A percentile compares a stretch with the other conserved stretches of the same genome.
Evolutionary conservation across 2,329 filamentous ascomycete species (phyloP).

Genomic region (Aureobasidium sp.): DNA sequence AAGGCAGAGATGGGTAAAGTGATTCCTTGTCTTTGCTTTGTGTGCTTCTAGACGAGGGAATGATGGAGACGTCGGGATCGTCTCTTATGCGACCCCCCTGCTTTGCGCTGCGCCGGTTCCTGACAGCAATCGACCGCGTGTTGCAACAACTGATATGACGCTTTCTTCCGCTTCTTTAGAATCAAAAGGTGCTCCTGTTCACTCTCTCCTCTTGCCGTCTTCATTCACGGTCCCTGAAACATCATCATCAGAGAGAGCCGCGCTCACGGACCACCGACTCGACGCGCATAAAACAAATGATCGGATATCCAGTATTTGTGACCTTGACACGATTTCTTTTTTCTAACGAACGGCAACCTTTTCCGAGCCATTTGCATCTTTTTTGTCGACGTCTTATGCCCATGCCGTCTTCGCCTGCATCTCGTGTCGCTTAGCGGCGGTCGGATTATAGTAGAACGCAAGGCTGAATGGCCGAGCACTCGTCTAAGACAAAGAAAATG

Average conservation of each 20-base stretch:
- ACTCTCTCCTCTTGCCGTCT: not conserved
- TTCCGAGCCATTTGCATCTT: not conserved
- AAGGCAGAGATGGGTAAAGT: conserved; percentile 3
- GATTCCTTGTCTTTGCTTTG: conserved; percentile 16
- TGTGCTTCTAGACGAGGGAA: conserved; percentile 16
- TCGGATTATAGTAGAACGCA: not conserved
- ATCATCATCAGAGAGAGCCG: not conserved
- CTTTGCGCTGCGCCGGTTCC: not conserved
- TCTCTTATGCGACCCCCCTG: conserved; percentile 8
- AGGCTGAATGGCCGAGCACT: conserved; percentile 3
- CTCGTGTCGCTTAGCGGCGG: not conserved
- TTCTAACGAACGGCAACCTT: not conserved
- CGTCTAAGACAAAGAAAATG: conserved; percentile 6
- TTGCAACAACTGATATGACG: not conserved
- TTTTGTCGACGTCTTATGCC: not conserved
- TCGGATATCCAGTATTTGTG: not conserved
- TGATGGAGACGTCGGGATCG: conserved; percentile 15
- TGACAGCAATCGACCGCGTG: not conserved
- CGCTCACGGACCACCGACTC: not conserved
- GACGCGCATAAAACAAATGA: not conserved
- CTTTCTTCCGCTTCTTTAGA: not conserved
- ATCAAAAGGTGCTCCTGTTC: not conserved
- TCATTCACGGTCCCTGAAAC: conserved; percentile 4
- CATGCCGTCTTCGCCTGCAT: not conserved
- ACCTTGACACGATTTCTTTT: conserved; percentile 7